These are phyloP conservation scores for Lachnellula subtilissima DNA, from an alignment of 2,329 filamentous ascomycete species.

Conservation along the genomic window DNA sequence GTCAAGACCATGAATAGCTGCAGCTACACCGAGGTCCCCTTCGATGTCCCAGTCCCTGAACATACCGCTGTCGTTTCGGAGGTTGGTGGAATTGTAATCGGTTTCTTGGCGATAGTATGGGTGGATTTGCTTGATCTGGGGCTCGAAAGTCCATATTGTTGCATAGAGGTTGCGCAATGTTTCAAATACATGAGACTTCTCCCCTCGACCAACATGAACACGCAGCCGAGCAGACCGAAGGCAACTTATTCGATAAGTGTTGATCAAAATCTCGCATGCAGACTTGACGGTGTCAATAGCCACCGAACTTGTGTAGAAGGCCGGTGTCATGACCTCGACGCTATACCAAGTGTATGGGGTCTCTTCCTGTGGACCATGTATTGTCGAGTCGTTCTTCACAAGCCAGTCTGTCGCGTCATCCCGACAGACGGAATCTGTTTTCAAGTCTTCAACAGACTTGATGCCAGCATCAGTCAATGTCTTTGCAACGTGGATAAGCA, in stretches of 20 bases:
- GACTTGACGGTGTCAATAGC: not conserved
- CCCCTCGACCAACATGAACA: conserved; percentile 31
- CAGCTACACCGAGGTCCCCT: not conserved
- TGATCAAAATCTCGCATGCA: not conserved
- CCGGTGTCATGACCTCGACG: not conserved
- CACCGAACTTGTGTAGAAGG: not conserved
- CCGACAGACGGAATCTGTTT: not conserved
- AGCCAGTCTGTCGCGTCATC: not conserved
- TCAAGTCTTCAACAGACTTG: not conserved
- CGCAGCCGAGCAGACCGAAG: conserved; percentile 26
- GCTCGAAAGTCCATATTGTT: conserved; percentile 26
- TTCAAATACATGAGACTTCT: conserved; percentile 13
- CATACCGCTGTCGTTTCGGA: not conserved
- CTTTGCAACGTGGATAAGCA: not conserved
- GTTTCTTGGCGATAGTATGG: conserved; percentile 1
- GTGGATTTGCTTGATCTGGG: conserved; percentile 24
- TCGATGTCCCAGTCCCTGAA: too few relatives aligned
- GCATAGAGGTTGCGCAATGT: conserved; percentile 28
- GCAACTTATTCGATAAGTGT: conserved; percentile 14
- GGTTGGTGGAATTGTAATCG: not conserved
- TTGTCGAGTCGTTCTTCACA: not conserved
- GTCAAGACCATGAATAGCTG: not conserved
- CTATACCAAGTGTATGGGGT: not conserved
- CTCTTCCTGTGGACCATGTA: not conserved
- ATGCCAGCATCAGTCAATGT: not conserved